Percentiles rank a stretch among this genome's conserved stretches.
These are phyloP conservation scores for Zhuliangozyma blackwelliae DNA, from an alignment of 1,139 yeast species.

Conservation along the genomic window DNA sequence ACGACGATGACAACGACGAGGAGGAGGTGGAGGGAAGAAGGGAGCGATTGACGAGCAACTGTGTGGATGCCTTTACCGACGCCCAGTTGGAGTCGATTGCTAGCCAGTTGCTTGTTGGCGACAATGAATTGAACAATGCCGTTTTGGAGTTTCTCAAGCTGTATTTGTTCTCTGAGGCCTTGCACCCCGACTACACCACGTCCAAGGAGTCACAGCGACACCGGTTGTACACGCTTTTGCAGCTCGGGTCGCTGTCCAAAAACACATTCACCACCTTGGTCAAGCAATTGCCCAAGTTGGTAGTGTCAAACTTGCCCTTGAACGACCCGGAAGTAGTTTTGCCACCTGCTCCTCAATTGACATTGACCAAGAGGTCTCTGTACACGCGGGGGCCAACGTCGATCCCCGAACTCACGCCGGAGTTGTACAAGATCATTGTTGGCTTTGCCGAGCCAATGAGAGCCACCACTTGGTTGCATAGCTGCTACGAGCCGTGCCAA, in stretches of 20 bases:
- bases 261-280: constrained; percentile 46
- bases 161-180: constrained; percentile 38
- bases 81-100: constrained; percentile 29
- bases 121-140: constrained; percentile 30
- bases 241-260: constrained; percentile 19
- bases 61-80: constrained; percentile 37
- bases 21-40: constrained; percentile 12
- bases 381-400: constrained; percentile 47
- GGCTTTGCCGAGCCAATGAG: constrained; percentile 80
- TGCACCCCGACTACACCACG: constrained; percentile 27
- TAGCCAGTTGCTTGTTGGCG: constrained; percentile 31
- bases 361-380: constrained; percentile 32
- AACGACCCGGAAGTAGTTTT: constrained; percentile 19
- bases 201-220: constrained; percentile 30
- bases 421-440: constrained; percentile 58
- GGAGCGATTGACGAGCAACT: constrained; percentile 29
- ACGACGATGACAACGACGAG: constrained; percentile 3
- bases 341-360: constrained; percentile 18
- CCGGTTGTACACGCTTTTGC: constrained; percentile 32
- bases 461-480: constrained; percentile 93
- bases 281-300: constrained; percentile 58
- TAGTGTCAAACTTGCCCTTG: constrained; percentile 35
- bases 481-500: constrained; percentile 70
- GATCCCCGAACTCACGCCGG: constrained; percentile 55
- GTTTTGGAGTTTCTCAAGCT: constrained; percentile 37